A percentile compares a stretch with the other conserved stretches of the same genome.
phyloP scores from a whole-genome alignment of 2,329 filamentous ascomycete genomes.

The Paraphoma chrysanthemicola region DNA sequence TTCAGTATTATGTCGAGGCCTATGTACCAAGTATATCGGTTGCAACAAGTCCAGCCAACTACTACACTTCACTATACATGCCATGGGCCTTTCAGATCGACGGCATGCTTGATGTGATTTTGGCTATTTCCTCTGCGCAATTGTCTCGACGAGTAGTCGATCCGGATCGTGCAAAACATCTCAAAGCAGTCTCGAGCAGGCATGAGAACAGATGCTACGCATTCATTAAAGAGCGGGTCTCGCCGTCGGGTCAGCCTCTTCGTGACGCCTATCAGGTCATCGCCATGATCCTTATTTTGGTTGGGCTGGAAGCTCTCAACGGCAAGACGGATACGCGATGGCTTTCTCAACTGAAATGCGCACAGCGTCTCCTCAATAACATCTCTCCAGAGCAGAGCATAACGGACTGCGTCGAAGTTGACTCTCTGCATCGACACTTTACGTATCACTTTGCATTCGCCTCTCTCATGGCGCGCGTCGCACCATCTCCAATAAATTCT shows the following conservation, averaged over 20 bases:
- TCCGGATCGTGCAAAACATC: constrained; percentile 35
- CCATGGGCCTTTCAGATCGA: constrained; percentile 46
- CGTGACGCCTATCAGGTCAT: constrained; percentile 43
- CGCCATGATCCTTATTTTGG: constrained; percentile 41
- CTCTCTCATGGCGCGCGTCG: constrained; percentile 42
- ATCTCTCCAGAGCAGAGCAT: constrained; percentile 31
- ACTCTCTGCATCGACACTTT: constrained; percentile 44
- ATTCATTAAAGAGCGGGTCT: constrained; percentile 40
- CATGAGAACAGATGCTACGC: constrained; percentile 43
- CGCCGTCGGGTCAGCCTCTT: constrained; percentile 29
- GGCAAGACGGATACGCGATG: constrained; percentile 43
- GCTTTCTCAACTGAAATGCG: constrained; percentile 45
- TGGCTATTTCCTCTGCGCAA: constrained; percentile 45
- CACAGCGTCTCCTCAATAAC: constrained; percentile 37
- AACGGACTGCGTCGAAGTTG: constrained; percentile 38
- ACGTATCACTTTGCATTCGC: constrained; percentile 47
- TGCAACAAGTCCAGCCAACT: constrained; percentile 42
- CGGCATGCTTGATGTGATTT: constrained; percentile 45
- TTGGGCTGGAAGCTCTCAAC: constrained; percentile 45
- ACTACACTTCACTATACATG: constrained; percentile 45
- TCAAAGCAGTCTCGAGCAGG: constrained; percentile 36
- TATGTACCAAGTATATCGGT: constrained; percentile 47
- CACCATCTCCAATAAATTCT: constrained; percentile 17
- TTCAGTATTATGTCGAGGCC: constrained; percentile 45
- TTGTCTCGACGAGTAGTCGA: constrained; percentile 37